Conservation (phyloP, 1,284 basidiomycete species). For the Sanghuangporus baumii region DNA sequence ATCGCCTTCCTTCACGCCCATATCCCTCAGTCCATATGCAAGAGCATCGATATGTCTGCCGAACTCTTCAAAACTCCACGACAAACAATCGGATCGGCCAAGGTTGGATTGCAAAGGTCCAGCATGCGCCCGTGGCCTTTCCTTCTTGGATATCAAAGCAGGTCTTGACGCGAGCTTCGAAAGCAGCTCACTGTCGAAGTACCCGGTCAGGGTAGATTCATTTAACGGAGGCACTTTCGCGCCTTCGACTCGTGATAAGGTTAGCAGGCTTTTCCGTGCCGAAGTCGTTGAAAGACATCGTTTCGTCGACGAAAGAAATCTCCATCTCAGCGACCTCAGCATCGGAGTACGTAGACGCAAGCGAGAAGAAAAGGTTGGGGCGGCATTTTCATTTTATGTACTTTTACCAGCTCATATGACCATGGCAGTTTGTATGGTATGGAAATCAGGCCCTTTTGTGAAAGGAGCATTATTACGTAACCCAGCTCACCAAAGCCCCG, state of each 20-base stretch:
- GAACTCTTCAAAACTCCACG: conserved; percentile 74
- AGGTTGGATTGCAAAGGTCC: conserved; percentile 50
- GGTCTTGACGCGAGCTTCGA: conserved; percentile 43
- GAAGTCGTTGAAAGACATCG: background rate
- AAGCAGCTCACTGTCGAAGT: conserved; percentile 55
- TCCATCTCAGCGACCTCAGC: background rate
- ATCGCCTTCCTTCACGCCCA: conserved; percentile 76
- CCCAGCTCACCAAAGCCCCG: too few relatives aligned
- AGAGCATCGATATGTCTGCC: conserved; percentile 61
- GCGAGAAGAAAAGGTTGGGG: background rate
- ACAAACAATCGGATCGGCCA: conserved; percentile 44
- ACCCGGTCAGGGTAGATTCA: conserved; percentile 55
- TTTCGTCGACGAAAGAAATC: background rate
- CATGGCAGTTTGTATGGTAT: background rate
- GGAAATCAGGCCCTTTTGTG: too few relatives aligned
- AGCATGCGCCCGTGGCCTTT: conserved; percentile 52
- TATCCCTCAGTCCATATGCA: conserved; percentile 59
- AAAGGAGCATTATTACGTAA: too few relatives aligned
- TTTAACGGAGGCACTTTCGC: conserved; percentile 55
- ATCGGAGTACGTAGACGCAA: background rate
- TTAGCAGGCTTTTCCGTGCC: conserved; percentile 18
- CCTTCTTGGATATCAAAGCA: conserved; percentile 63
- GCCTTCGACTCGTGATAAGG: conserved; percentile 51
- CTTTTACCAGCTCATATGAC: background rate
- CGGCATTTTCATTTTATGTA: background rate